These are phyloP conservation scores for Talaromyces sp. DNA, from an alignment of 2,329 filamentous ascomycete genomes.

Conservation along the genomic window DNA sequence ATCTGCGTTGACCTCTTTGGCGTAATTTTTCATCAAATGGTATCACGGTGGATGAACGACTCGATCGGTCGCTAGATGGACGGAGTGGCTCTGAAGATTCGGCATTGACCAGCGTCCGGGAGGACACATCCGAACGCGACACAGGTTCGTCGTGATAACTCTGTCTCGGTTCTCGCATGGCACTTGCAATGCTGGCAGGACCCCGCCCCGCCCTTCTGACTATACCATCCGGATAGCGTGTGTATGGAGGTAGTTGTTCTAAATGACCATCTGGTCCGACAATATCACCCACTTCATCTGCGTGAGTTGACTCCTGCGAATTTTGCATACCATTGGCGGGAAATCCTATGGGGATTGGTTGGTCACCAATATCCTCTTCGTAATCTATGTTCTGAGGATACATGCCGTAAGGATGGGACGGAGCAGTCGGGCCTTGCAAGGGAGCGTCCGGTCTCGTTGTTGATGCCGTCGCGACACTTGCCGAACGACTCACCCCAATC, in stretches of 20 bases:
- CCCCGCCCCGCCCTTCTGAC: constrained; percentile 51
- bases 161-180: constrained; percentile 17
- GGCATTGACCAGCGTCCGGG: constrained; percentile 19
- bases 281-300: constrained; percentile 75
- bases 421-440: constrained; percentile 59
- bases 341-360: constrained; percentile 66
- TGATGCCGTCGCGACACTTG: constrained; percentile 67
- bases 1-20: constrained; percentile 39
- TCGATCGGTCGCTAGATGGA: constrained; percentile 14
- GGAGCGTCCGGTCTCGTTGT: constrained; percentile 59
- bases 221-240: constrained; percentile 73
- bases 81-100: constrained; percentile 15
- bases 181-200: constrained; percentile 34
- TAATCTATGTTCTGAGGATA: constrained; percentile 74
- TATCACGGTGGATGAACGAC: constrained; percentile 18
- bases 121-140: constrained; percentile 29
- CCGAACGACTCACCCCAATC: constrained; percentile 52
- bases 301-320: constrained; percentile 64
- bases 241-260: constrained; percentile 88
- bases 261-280: constrained; percentile 84
- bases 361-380: constrained; percentile 49
- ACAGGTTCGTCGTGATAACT: constrained; percentile 26
- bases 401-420: constrained; percentile 80
- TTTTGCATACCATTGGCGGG: constrained; percentile 56
- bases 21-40: constrained; percentile 41